Percentiles rank a stretch among this genome's conserved stretches.
These are phyloP conservation scores for Monilinia fructigena DNA, from an alignment of 2,329 filamentous ascomycete genomes.

Conservation along the genomic window DNA sequence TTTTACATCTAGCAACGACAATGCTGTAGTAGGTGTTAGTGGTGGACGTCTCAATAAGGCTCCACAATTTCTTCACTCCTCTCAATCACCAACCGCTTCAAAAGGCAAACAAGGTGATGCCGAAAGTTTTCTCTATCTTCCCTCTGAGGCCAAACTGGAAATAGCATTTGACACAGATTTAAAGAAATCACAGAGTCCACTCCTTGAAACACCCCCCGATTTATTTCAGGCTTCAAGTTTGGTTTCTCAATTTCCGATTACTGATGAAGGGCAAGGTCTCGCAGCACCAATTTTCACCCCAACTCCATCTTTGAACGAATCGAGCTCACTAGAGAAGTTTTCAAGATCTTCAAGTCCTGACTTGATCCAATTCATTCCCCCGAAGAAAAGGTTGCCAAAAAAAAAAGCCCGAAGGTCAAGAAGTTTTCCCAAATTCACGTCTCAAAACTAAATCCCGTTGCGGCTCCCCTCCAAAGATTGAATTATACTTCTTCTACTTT, in stretches of 20 bases:
- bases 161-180: neutral
- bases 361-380: constrained; percentile 11
- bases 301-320: neutral
- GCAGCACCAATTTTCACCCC: neutral
- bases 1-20: neutral
- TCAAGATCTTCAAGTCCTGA: constrained; percentile 2
- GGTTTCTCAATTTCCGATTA: neutral
- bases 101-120: constrained; percentile 14
- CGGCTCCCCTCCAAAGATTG: neutral
- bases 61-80: neutral
- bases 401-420: neutral
- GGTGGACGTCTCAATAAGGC: neutral
- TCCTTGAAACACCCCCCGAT: neutral
- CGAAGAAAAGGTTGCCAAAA: neutral
- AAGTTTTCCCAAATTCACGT: neutral
- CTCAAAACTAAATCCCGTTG: neutral
- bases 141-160: neutral
- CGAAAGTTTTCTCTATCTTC: neutral
- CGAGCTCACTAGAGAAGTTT: neutral
- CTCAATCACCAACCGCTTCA: neutral
- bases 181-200: neutral
- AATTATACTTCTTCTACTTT: constrained; percentile 6
- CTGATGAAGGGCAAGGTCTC: neutral
- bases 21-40: neutral
- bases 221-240: neutral